Base-by-base conservation (phyloP, 768 basidiomycete species). In the Suillus occidentalis region DNA sequence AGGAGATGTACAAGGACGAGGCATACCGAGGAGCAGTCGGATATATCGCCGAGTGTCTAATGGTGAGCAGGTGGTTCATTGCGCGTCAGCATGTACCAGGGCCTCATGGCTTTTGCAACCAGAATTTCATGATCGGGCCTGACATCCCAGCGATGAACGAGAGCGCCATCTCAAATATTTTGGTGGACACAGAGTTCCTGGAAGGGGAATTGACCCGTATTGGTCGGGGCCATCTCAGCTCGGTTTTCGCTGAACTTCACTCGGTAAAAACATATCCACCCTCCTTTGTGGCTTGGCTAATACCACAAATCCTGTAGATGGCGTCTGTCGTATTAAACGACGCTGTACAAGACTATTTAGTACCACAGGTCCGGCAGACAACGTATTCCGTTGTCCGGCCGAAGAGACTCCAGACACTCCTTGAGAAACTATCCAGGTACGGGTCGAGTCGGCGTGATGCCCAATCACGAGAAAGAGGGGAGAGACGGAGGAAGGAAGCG, bases 1-100 rank as follows among this genome's bases (percentile, higher is more conserved):
- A 92, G 63, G 92, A 95, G 63, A 77, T 80, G 12, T 90, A 94
- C 79, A 96, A 95, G 77, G 91, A 94, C 61, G 89, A 93, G 68
- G 94, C 93, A 12, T 99, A 97, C 75, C 87, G 85, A 67, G 90
- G 88, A 52, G 96, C 97, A 16, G 81, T 97, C n/a, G 82, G 86
- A 39, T 94, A 97, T 71, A 93, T 97, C 64, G 89, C 93, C 0
- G 87, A 89, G 63, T 92, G 89, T 65, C 80, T 99, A 37, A 92
- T 95, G 89, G 97, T 98, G 64, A 63, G 87, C 77, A 3, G 14
- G 12, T 20, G 16, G 34, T 47, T 57, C 39, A n/a, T 9, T 36
- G 22, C 7, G 14, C 37, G n/a, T 13, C 34, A 34, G 13, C 4
- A 55, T 49, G 31, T 6, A 22, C n/a, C 20, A n/a, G 20, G 39